Evolutionary conservation across 1,284 basidiomycete genomes (phyloP), one percentile per base, ranked within the genome.

Genomic region (Cutaneotrichosporon cutaneum): DNA sequence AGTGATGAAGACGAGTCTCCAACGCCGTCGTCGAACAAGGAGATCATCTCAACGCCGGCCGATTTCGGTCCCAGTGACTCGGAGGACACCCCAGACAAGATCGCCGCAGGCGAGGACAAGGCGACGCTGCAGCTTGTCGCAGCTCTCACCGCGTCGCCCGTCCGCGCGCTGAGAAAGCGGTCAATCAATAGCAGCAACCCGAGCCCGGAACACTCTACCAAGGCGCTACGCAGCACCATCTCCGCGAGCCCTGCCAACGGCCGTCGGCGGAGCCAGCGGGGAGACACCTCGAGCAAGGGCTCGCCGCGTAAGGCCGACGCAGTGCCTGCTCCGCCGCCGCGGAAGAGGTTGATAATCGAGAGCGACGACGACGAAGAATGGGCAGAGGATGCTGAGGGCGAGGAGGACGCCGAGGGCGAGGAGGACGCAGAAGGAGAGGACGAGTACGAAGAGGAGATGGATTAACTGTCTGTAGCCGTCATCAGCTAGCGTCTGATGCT

Each of bases 71-170:
- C 13, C 2, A 51, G 27, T 3, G 48, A 32, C 24, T 44, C 30
- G 8, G 65, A 65, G 54, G 48, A 56, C 10, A 60, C 59, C 13
- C 60, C 57, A 0, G 63, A 57, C 22, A 59, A 56, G 48, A 45
- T 73, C 32, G 50, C 62, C 3, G 58, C 63, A 7, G 76, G 73
- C 2, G 64, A 75, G 63, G 74, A 74, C 63, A 62, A 67, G 55
- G 74, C 73, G 33, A 76, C 74, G 6, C 65, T 74, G 6, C 70
- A 69, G 16, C 69, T 75, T 16, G 72, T 76, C 13, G 71, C 73
- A 5, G 68, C 69, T 4, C 58, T 76, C 22, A 62, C 72, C 3
- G 55, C 52, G 1, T 67, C 63, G 16, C 71, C 73, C 2, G 61
- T 60, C 13, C 62, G 75, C 24, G 66, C 45, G 30, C 62, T 78